phyloP scores from a whole-genome alignment of 495 filamentous ascomycete species.

The Cairneyella variabilis region DNA sequence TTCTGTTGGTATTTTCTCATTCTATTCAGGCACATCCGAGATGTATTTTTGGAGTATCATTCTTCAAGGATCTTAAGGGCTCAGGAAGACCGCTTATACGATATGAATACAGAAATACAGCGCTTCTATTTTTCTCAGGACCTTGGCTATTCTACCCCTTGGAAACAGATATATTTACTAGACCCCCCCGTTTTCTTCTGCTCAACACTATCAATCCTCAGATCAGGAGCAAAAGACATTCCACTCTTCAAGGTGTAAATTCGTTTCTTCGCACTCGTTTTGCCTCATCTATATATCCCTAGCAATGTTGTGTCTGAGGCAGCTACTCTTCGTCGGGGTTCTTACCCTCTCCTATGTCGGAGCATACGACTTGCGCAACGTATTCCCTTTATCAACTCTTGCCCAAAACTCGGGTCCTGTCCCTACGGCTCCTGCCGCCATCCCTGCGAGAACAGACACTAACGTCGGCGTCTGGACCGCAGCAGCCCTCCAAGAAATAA shows the following conservation, averaged over 20 bases:
- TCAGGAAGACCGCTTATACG: neutral
- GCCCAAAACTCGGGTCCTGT: constrained; percentile 2
- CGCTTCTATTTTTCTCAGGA: neutral
- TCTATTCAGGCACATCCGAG: neutral
- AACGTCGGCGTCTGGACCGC: constrained; percentile 1
- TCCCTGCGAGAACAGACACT: constrained; percentile 4
- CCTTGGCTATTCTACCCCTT: neutral
- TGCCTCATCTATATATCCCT: constrained; percentile 4
- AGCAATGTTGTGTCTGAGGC: constrained; percentile 3
- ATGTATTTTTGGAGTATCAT: neutral
- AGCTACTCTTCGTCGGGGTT: neutral
- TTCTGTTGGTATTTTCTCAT: neutral
- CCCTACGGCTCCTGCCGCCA: constrained; percentile 3
- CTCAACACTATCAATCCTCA: constrained; percentile 1
- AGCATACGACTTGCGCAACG: constrained; percentile 2
- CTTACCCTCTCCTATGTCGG: constrained; percentile 1
- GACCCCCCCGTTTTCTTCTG: neutral
- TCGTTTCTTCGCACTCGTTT: constrained; percentile 1
- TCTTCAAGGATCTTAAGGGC: neutral
- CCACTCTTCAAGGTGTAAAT: neutral
- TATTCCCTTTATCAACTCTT: constrained; percentile 3
- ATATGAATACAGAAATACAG: neutral
- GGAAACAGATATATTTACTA: constrained; percentile 5
- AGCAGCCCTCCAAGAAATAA: neutral
- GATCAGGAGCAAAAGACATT: neutral